Base-by-base conservation (phyloP, 371 early-diverging fungal species). In the Zychaea mexicana region DNA sequence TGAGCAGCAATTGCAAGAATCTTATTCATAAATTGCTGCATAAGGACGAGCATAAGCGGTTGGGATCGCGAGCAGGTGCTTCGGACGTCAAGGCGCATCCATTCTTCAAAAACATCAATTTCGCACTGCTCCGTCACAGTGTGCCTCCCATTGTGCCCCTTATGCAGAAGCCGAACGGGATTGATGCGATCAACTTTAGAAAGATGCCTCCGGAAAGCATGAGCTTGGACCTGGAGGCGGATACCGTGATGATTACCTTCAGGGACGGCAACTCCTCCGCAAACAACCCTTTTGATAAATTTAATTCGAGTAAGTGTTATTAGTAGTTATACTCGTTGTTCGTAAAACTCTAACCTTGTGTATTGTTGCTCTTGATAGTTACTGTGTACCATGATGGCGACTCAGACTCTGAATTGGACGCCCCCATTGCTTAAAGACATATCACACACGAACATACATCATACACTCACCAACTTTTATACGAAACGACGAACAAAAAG, bases 11-110 rank as follows among this genome's bases (percentile, higher is more conserved):
- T 9, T 88, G 92, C 75, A 94, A 93, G 76, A 77, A 76, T 28
- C 69, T 97, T 21, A 89, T 98, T 36, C 86, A 90, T 21, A 88
- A 93, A 61, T 81, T 98, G 19, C 82, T 98, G 46, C 79, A 86
- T 67, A 97, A 97, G 76, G 94, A 92, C 69, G 97, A 97, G 69
- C 73, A 85, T 52, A 77, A 84, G 53, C 86, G 98, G 7, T 78
- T 98, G 33, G 98, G 98, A 31, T 87, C 90, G 33, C 84, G 86
- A 26, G 90, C 92, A 0, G 98, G 98, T 22, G 98, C 99, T 3
- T 88, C 94, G 3, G 98, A 99, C 72, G 88, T 99, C 63, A 98
- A 96, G 76, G 78, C 83, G 12, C 98, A 99, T 69, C 79, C 90
- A 21, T 98, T 95, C 71, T 99, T 99, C 78, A 92, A 92, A 70